These are phyloP conservation scores for Lactuca sativa DNA, from an alignment of 129 eudicot species.

Conservation along the genomic window DNA sequence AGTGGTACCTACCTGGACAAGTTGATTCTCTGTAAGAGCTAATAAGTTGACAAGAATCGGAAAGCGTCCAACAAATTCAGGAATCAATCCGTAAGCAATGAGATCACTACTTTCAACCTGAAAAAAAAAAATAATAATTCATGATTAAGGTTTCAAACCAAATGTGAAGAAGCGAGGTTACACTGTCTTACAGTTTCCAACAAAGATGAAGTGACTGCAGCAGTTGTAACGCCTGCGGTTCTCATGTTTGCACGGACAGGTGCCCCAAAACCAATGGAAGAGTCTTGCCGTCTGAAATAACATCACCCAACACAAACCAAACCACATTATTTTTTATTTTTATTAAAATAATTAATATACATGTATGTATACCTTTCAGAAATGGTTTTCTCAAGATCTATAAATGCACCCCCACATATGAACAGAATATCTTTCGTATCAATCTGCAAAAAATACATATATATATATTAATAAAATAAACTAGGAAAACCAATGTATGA, in stretches of 20 bases:
- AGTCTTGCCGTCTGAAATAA: slow-evolving; percentile 79
- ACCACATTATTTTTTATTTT: no score
- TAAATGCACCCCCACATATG: slow-evolving; percentile 98
- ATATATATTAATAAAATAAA: no score
- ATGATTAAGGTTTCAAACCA: no score
- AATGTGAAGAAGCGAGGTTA: no score
- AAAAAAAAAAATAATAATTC: slow-evolving; percentile 25
- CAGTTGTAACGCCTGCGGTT: slow-evolving; percentile 65
- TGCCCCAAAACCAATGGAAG: slow-evolving; percentile 98
- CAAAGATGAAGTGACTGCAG: slow-evolving; percentile 82
- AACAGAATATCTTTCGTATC: slow-evolving; percentile 97
- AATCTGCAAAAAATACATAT: slow-evolving; percentile 47
- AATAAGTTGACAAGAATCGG: slow-evolving; percentile 93
- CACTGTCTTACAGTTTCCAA: slow-evolving; percentile 63
- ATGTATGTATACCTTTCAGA: slow-evolving; percentile 71
- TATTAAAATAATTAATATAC: not conserved
- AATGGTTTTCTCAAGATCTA: slow-evolving; percentile 94
- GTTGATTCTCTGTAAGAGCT: slow-evolving; percentile 95
- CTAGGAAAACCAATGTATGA: no score
- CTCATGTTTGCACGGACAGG: slow-evolving; percentile 99
- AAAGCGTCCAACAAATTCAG: slow-evolving; percentile 97
- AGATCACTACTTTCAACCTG: slow-evolving; percentile 99
- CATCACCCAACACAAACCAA: no score
- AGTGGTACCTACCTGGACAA: slow-evolving; percentile 63
- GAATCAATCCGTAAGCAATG: slow-evolving; percentile 92